These are phyloP conservation scores for Erysiphe pulchra DNA, from an alignment of 2,329 filamentous ascomycete genomes.

Conservation along the genomic window DNA sequence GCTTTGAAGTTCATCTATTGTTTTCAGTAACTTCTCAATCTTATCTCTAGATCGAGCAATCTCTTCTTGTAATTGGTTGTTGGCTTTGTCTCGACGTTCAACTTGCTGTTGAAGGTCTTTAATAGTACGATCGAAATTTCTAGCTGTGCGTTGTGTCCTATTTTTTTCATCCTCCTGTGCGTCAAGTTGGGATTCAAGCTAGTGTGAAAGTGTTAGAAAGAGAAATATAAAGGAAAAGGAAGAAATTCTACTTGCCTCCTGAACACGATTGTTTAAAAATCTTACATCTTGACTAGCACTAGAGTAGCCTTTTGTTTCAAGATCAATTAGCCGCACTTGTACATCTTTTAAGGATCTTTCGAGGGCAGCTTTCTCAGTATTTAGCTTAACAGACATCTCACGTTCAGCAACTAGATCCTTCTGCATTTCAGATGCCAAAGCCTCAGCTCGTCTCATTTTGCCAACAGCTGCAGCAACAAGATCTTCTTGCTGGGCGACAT, in stretches of 20 bases:
- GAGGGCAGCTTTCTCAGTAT: constrained; percentile 69
- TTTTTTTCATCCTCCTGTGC: constrained; percentile 54
- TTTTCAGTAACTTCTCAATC: constrained; percentile 64
- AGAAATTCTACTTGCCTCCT: constrained; percentile 42
- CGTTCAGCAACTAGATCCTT: constrained; percentile 76
- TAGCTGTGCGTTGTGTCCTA: constrained; percentile 63
- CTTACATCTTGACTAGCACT: constrained; percentile 85
- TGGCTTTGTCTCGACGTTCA: constrained; percentile 77
- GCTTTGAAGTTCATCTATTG: constrained; percentile 82
- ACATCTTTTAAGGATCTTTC: constrained; percentile 82
- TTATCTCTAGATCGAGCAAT: constrained; percentile 70
- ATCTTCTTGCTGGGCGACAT: constrained; percentile 78
- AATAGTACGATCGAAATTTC: constrained; percentile 80
- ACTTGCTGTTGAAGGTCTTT: constrained; percentile 84
- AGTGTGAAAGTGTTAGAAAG: constrained; percentile 10
- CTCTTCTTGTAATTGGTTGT: constrained; percentile 57
- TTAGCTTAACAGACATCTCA: constrained; percentile 54
- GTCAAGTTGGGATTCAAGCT: constrained; percentile 78
- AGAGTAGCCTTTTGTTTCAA: constrained; percentile 93
- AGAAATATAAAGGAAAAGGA: not conserved
- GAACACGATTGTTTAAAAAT: constrained; percentile 79
- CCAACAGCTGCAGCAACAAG: constrained; percentile 75
- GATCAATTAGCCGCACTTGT: constrained; percentile 68
- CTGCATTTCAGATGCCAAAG: constrained; percentile 65
- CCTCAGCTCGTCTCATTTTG: constrained; percentile 90